Evolutionary conservation across 371 early-diverging fungal genomes (phyloP), one percentile per base, ranked within the genome.

Genomic region (Apophysomyces trapeziformis): DNA sequence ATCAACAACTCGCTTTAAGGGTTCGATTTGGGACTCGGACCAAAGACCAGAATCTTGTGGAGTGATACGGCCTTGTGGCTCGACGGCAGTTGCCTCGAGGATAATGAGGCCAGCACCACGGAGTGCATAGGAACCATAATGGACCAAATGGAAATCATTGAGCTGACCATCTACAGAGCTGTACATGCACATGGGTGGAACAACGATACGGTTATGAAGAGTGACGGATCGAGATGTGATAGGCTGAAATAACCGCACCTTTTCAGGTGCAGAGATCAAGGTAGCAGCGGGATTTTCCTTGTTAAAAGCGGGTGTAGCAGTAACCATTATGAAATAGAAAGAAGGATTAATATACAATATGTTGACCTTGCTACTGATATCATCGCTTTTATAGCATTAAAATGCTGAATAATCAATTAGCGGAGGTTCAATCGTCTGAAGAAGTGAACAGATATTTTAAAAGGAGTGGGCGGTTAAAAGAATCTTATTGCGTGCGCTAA

Each of bases 161-260:
- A 56, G 60, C 57, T 62, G 35, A 44, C 72, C 72, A 18, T 71
- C 72, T 18, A 38, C 47, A 9, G 65, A 57, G 56, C 73, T 77
- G 57, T 80, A 87, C 78, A 71, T 70, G 66, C 86, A 91, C 95
- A 95, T 95, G 16, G 96, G 95, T 21, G 92, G 84, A 13, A 95
- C 90, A 5, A 85, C 82, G 8, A 94, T 71, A 18, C 95, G 81
- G 81, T 95, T 95, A 64, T 88, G 85, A 47, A 92, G 73, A 0
- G 81, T 82, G 39, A 87, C 68, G 16, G 77, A 76, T 61, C 89
- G 85, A 58, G 89, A 47, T 9, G 67, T 83, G 38, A 92, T 71
- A 4, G 95, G 92, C 50, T 80, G 78, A 73, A 93, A 95, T 4
- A 92, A 76, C 61, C 72, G 59, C 60, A 65, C 60, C 13, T 60